These are phyloP conservation scores for Hericium alpestre DNA, from an alignment of 768 basidiomycete genomes.

Conservation along the genomic window DNA sequence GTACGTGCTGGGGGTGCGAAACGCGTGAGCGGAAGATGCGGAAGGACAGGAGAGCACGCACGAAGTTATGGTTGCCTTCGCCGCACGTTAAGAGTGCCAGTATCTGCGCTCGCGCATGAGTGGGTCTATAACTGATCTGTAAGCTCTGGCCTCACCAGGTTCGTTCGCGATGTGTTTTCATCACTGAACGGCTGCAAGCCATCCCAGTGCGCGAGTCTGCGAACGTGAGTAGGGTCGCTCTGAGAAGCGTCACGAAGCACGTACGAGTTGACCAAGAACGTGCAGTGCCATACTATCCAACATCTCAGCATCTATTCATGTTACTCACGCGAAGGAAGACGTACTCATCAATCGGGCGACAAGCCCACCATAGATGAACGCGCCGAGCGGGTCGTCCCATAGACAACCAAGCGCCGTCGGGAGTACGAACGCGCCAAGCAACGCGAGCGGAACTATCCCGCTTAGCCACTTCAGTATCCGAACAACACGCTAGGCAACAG, in stretches of 20 bases:
- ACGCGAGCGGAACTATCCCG: conserved; percentile 43
- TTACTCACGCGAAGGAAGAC: conserved; percentile 13
- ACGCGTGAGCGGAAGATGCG: background rate
- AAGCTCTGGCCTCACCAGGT: conserved; percentile 34
- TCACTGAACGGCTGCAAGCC: conserved; percentile 74
- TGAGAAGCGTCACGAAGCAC: conserved; percentile 13
- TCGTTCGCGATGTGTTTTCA: conserved; percentile 69
- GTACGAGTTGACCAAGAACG: conserved; percentile 63
- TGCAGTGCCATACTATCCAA: conserved; percentile 55
- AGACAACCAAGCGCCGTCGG: conserved; percentile 44
- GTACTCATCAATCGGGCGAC: conserved; percentile 50
- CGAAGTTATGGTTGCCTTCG: conserved; percentile 74
- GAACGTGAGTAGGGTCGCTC: background rate
- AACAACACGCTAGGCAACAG: background rate
- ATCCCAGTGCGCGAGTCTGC: conserved; percentile 68
- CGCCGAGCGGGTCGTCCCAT: conserved; percentile 58
- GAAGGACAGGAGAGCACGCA: conserved; percentile 23
- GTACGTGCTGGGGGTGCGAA: too few species aligned
- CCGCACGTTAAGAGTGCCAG: conserved; percentile 62
- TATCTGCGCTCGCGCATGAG: conserved; percentile 28
- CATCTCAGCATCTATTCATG: background rate
- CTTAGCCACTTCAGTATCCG: background rate
- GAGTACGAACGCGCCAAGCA: conserved; percentile 43
- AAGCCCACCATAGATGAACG: conserved; percentile 63
- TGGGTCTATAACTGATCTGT: background rate